phyloP scores from a whole-genome alignment of 139 green algal genomes.

The Spirogloea muscicola region DNA sequence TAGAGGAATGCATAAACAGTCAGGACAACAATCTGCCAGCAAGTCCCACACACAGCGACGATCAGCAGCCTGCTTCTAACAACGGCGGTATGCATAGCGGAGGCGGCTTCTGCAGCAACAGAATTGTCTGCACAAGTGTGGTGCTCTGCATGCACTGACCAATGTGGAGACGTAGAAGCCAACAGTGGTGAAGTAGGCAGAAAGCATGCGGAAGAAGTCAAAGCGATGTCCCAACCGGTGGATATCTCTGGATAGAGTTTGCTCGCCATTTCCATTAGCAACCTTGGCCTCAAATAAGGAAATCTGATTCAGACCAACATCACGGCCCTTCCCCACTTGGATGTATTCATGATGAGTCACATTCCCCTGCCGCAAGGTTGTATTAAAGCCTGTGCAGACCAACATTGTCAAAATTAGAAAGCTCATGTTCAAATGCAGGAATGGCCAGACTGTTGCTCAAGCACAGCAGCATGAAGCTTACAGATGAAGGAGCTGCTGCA shows the following conservation, averaged over 20 bases:
- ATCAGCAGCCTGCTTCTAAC: too few species aligned
- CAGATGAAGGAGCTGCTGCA: neutral
- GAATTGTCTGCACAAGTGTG: too few species aligned
- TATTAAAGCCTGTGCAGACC: conserved; percentile 62
- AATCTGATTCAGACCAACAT: conserved; percentile 91
- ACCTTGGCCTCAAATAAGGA: conserved; percentile 85
- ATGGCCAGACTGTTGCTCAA: neutral
- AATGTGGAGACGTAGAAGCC: conserved; percentile 39
- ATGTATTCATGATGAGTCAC: conserved; percentile 86
- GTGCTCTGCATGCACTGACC: too few species aligned
- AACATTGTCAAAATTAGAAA: neutral
- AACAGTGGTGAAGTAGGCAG: conserved; percentile 61
- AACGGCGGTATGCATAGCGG: too few species aligned
- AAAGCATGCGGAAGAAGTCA: conserved; percentile 77
- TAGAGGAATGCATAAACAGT: conserved; percentile 50
- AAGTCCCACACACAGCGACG: too few species aligned
- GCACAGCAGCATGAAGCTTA: neutral
- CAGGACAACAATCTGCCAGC: conserved; percentile 23
- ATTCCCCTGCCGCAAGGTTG: conserved; percentile 64
- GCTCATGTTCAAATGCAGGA: neutral
- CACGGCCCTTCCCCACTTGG: conserved; percentile 70
- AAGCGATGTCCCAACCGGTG: conserved; percentile 66
- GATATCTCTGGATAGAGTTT: conserved; percentile 73
- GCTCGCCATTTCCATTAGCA: conserved; percentile 76
- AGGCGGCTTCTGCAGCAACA: too few species aligned